Base-by-base conservation (phyloP, 2,329 filamentous ascomycete species). In the Zarea fungicola region DNA sequence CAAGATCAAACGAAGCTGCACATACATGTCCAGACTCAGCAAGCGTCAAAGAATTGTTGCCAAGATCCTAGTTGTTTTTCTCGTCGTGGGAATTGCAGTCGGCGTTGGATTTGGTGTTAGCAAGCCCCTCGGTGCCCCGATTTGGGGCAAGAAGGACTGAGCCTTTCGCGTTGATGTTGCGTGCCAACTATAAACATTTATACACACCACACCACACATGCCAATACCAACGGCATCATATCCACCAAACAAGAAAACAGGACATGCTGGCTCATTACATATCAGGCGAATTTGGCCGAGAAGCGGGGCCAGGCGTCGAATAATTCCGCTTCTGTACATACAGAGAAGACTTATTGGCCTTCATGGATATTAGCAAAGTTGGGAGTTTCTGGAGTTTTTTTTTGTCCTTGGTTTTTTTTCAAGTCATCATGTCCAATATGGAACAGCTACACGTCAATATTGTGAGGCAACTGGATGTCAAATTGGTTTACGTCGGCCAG, bases 41-140 rank as follows among this genome's bases (percentile, higher is more conserved):
- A 73, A 71, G 57, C 74, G 76, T 41, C 80, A 75, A 54, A 72
- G 73, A 31, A 72, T 83, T 53, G 66, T 75, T 29, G 67, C 67
- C 55, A 81, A 81, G 65, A 63, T 83, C n/a, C 55, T 74, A 36
- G 73, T 81, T 41, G 69, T 69, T 3, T 54, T 80, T 5, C 60
- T 81, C 22, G 67, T 81, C 18, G 60, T 82, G 5, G 77, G 77
- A 42, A 61, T 76, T 43, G 78, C 75, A 13, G 71, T 82, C 9
- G 76, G 70, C 36, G 65, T 84, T 19, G 80, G 80, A 19, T 70
- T 84, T 39, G 80, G 80, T 42, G 70, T 84, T 55, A 82, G 78
- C 70, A 83, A 79, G 62, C 73, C 78, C 3, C 67, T 83, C 1
- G 74, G 76, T 11, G 79, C 79, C n/a, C 71, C 72, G 14, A 78